These are phyloP conservation scores for Ustilago curta DNA, from an alignment of 1,284 basidiomycete species.

Conservation along the genomic window DNA sequence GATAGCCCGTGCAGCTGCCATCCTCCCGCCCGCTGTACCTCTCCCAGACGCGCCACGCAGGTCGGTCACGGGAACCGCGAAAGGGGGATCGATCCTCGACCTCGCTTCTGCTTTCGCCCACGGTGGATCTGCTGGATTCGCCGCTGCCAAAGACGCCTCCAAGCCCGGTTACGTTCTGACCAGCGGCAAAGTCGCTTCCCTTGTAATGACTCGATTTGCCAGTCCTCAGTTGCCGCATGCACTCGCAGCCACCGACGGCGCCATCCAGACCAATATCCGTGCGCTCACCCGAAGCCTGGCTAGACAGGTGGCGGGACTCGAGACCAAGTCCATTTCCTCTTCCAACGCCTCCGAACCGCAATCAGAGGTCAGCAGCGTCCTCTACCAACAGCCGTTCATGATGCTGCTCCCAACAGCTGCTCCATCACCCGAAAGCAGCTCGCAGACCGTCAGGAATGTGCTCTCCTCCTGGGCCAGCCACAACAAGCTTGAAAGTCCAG, in stretches of 20 bases:
- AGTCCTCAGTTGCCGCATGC: conserved; percentile 30
- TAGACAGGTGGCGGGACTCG: conserved; percentile 87
- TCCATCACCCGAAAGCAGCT: conserved; percentile 71
- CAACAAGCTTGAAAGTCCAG: conserved; percentile 71
- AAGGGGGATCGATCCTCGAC: conserved; percentile 48
- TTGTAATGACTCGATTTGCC: conserved; percentile 45
- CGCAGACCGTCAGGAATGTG: conserved; percentile 75
- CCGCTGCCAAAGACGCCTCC: conserved; percentile 72
- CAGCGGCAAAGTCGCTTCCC: conserved; percentile 54
- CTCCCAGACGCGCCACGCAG: conserved; percentile 38
- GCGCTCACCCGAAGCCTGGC: conserved; percentile 82
- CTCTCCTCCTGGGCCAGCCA: conserved; percentile 78
- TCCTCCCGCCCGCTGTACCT: conserved; percentile 74
- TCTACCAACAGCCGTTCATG: conserved; percentile 86
- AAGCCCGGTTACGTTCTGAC: conserved; percentile 49
- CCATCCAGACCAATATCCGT: conserved; percentile 72
- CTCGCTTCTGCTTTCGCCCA: conserved; percentile 84
- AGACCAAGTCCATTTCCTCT: conserved; percentile 76
- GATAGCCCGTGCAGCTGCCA: conserved; percentile 79
- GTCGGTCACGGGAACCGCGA: conserved; percentile 16
- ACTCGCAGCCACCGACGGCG: conserved; percentile 4
- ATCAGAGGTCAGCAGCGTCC: conserved; percentile 74
- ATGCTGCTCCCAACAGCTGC: conserved; percentile 72
- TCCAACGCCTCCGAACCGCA: conserved; percentile 59
- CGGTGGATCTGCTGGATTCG: conserved; percentile 71